A percentile compares a stretch with the other conserved stretches of the same genome.
Evolutionary conservation across 352 stramenopile genomes (phyloP).

Genomic region (Globisporangium middletonii): DNA sequence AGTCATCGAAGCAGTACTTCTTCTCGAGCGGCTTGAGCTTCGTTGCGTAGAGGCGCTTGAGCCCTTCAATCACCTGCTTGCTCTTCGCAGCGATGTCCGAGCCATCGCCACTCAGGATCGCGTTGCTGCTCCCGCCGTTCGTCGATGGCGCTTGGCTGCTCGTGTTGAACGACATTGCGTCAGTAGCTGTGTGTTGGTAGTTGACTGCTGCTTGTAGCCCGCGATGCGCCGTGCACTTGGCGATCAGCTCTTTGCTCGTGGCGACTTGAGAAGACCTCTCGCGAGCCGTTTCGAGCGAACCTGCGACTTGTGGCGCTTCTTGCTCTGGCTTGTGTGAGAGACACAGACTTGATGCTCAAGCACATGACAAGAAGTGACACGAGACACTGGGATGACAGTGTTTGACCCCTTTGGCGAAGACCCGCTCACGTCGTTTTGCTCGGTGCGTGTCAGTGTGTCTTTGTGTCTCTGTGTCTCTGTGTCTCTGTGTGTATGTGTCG

Average conservation of each 20-base stretch:
- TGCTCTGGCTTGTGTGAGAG: too few species aligned
- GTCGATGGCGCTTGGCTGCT: neutral
- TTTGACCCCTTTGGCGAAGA: constrained; percentile 86
- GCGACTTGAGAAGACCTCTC: too few species aligned
- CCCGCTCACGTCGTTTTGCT: constrained; percentile 76
- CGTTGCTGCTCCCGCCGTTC: constrained; percentile 7
- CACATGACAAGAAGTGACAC: too few species aligned
- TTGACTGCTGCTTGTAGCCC: neutral
- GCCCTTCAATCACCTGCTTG: constrained; percentile 63
- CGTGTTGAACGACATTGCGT: constrained; percentile 5
- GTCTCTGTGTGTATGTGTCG: too few species aligned
- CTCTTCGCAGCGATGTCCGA: constrained; percentile 62
- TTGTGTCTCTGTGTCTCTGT: too few species aligned
- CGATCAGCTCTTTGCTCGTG: too few species aligned
- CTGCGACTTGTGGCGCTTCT: too few species aligned
- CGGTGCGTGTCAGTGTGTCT: constrained; percentile 16
- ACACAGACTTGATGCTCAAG: too few species aligned
- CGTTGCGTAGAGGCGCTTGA: constrained; percentile 73
- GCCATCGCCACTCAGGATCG: constrained; percentile 45
- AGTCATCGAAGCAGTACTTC: constrained; percentile 91
- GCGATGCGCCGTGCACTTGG: neutral
- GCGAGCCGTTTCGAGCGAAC: too few species aligned
- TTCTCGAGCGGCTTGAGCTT: constrained; percentile 87
- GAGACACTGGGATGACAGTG: too few species aligned
- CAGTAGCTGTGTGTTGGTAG: too few species aligned